These are phyloP conservation scores for Penicillium coffeae DNA, from an alignment of 495 filamentous ascomycete genomes.

Conservation along the genomic window DNA sequence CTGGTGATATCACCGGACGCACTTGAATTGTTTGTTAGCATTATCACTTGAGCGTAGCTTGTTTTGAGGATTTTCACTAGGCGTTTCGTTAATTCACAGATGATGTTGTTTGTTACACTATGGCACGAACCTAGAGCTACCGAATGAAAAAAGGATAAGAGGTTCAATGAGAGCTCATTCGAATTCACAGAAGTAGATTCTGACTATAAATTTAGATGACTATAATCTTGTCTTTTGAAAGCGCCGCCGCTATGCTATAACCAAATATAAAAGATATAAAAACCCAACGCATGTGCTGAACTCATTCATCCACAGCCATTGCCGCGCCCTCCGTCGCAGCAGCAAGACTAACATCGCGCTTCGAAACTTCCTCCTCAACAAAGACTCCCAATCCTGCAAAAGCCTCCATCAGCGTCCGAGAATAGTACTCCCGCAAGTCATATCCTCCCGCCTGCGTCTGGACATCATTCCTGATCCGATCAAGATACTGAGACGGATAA, in stretches of 20 bases:
- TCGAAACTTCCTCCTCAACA: constrained; percentile 68
- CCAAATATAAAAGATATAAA: neutral
- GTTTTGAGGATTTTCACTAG: neutral
- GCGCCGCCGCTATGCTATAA: constrained; percentile 53
- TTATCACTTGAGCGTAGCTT: neutral
- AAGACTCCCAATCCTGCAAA: constrained; percentile 86
- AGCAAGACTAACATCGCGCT: constrained; percentile 30
- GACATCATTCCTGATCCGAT: constrained; percentile 54
- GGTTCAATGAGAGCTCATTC: too few species aligned
- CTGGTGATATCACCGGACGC: constrained; percentile 42
- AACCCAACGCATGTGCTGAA: neutral
- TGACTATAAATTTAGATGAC: too few species aligned
- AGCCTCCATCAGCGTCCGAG: constrained; percentile 76
- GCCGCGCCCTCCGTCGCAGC: constrained; percentile 32
- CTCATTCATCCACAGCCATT: constrained; percentile 18
- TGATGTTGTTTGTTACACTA: neutral
- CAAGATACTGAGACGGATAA: constrained; percentile 65
- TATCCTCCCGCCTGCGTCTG: constrained; percentile 76
- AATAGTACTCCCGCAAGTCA: constrained; percentile 73
- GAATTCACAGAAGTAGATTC: too few species aligned
- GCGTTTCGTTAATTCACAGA: neutral
- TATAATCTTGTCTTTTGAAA: too few species aligned
- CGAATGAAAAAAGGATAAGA: too few species aligned
- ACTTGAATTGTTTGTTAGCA: constrained; percentile 3
- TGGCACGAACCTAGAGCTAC: too few species aligned